Evolutionary conservation across 208 protist genomes (phyloP), one percentile per base, ranked within the genome.

Genomic region (Leishmania aethiopica): DNA sequence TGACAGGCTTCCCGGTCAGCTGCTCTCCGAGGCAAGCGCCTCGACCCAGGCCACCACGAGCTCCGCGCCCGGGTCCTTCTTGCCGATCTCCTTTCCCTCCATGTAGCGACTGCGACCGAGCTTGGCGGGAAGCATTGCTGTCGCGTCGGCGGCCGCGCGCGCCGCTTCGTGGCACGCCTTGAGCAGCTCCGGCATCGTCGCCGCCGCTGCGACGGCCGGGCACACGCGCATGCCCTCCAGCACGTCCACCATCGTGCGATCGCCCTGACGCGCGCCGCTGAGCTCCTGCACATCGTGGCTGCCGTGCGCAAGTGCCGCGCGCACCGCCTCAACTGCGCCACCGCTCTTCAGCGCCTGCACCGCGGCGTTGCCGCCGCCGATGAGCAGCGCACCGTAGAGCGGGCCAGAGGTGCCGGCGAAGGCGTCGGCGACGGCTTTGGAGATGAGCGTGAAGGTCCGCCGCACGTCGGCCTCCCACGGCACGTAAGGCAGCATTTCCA

Each of bases 191-290:
- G 73, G 35, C 74, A 93, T 53, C 19, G 84, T 90, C 49, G 62
- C 70, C 7, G 91, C 90, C 53, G 69, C 22, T 49, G 66, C 66
- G 49, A 93, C 91, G 57, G 35, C 77, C 5, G 86, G 59, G n/a
- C 55, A 67, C 73, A 71, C 69, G 35, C 77, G 79, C 59, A 95
- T 51, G 13, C 73, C 89, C 74, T 93, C 88, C 37, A 95, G 79
- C 8, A 91, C 91, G 40, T 95, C 91, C 28, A 95, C 90, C 91
- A 95, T 95, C 10, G 91, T 95, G 2, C 91, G 89, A 42, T 95
- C 91, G 2, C 91, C 91, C 60, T 80, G 83, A 22, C 74, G 77
- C 2, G 91, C 90, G 1, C 90, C 85, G 10, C 89, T 89, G 42
- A 95, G 79, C 53, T 88, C 78, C 78, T 93, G 85, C 37, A 95